Base-by-base conservation (phyloP, 352 stramenopile species). In the Peronospora tabacina region DNA sequence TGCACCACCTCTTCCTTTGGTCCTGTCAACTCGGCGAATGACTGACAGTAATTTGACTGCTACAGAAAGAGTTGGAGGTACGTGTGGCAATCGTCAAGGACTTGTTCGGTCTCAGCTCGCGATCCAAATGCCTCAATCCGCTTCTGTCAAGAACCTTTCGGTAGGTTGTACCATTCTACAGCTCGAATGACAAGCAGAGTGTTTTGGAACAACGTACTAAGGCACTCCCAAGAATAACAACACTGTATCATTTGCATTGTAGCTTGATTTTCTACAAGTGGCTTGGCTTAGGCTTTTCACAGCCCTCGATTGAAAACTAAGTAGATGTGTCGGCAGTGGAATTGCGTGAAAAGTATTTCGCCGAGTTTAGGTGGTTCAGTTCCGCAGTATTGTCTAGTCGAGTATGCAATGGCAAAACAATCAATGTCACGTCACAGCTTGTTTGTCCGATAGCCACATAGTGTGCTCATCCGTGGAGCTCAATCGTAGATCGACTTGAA, bases 11-110 rank as follows among this genome's bases (percentile, higher is more conserved):
- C 15, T 5, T 11, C 4, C 10, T 28, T 46, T 40, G 20, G 24
- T 41, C 8, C 24, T 36, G 42, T 57, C 41, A 24, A 49, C 48
- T 58, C 44, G 35, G 24, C 48, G 36, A 63, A 49, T 63, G 55
- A 36, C 40, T 36, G 12, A 36, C 30, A 15, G 1, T 15, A 3
- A 36, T 15, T 34, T 36, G 30, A 36, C 11, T 36, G 40, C 19
- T 49, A 24, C 17, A 48, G 33, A 47, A 15, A 26, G 4, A 26
- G 22, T 22, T 26, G 22, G 4, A 26, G 22, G 11, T 40, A 12
- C 28, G 12, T 32, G 28, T 12, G 28, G 37, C 28, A 28, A 46
- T 26, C 36, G 36, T 38, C 36, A 47, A 30, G 32, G 47, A 47
- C 37, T 40, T 36, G 49, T 26, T 26, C 3, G 22, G 22, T 5